These are phyloP conservation scores for Cytospora chrysosperma DNA, from an alignment of 2,329 filamentous ascomycete species.

Conservation along the genomic window DNA sequence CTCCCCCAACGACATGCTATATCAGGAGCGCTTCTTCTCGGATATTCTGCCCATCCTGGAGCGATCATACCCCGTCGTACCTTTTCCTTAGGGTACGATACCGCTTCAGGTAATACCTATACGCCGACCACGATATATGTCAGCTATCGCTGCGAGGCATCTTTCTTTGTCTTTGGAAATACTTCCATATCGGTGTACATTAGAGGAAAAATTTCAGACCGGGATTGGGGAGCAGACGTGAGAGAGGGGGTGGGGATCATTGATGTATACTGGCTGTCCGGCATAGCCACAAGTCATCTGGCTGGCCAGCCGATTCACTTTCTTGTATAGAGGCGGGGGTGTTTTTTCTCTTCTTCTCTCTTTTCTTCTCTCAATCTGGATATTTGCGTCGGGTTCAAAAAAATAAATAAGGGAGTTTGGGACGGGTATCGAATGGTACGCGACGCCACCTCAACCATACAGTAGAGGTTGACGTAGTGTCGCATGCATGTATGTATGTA, in stretches of 20 bases:
- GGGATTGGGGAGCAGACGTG: not conserved
- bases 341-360: not conserved
- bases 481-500: constrained; percentile 17
- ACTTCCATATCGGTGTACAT: not conserved
- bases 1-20: not conserved
- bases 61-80: constrained; percentile 55
- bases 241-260: not conserved
- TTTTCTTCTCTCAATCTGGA: not conserved
- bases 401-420: not conserved
- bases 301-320: not conserved
- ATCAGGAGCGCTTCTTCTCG: not conserved
- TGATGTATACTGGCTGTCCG: not conserved
- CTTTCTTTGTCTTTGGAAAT: not conserved
- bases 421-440: not conserved
- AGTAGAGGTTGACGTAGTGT: not conserved
- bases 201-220: not conserved
- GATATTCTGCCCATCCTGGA: not conserved
- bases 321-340: not conserved
- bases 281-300: not conserved
- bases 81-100: constrained; percentile 83
- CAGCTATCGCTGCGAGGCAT: not conserved
- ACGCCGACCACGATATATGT: constrained; percentile 18
- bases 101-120: constrained; percentile 85
- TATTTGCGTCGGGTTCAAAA: not conserved
- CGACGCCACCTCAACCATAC: not conserved